A percentile compares a stretch with the other conserved stretches of the same genome.
These are phyloP conservation scores for Fusarium nisikadoi DNA, from an alignment of 2,329 filamentous ascomycete genomes.

Conservation along the genomic window DNA sequence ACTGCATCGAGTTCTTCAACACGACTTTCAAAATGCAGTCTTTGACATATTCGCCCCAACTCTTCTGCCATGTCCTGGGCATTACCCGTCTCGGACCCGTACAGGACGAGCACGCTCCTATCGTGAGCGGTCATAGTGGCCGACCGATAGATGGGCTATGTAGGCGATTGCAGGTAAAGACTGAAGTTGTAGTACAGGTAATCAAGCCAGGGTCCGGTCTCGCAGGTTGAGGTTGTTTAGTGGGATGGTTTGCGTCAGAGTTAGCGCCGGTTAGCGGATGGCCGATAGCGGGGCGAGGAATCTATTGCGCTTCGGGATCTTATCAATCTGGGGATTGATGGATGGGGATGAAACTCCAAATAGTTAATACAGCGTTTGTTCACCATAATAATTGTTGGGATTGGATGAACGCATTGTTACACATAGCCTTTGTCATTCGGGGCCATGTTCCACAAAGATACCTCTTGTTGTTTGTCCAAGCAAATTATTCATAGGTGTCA, in stretches of 20 bases:
- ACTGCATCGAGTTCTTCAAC: conserved; percentile 82
- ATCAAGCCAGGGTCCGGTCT: conserved; percentile 5
- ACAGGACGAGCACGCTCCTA: conserved; percentile 75
- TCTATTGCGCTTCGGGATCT: conserved; percentile 24
- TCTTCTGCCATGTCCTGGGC: conserved; percentile 92
- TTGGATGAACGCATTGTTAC: neutral
- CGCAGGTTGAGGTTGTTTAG: conserved; percentile 18
- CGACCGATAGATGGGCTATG: neutral
- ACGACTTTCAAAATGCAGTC: conserved; percentile 80
- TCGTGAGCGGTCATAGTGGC: conserved; percentile 43
- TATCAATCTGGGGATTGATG: conserved; percentile 33
- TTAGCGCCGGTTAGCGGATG: conserved; percentile 39
- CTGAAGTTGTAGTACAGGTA: neutral
- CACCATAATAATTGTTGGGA: neutral
- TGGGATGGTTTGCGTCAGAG: conserved; percentile 14
- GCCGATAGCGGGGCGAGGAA: conserved; percentile 37
- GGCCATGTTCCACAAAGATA: neutral
- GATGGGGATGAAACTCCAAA: neutral
- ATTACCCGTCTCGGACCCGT: conserved; percentile 95
- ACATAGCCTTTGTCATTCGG: neutral
- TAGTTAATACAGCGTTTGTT: conserved; percentile 18
- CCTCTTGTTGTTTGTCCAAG: neutral
- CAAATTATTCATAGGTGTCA: neutral
- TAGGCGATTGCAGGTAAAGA: neutral
- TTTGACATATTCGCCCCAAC: conserved; percentile 77